phyloP scores from a whole-genome alignment of 2,329 filamentous ascomycete species.

The Rugonectria rugulosa region DNA sequence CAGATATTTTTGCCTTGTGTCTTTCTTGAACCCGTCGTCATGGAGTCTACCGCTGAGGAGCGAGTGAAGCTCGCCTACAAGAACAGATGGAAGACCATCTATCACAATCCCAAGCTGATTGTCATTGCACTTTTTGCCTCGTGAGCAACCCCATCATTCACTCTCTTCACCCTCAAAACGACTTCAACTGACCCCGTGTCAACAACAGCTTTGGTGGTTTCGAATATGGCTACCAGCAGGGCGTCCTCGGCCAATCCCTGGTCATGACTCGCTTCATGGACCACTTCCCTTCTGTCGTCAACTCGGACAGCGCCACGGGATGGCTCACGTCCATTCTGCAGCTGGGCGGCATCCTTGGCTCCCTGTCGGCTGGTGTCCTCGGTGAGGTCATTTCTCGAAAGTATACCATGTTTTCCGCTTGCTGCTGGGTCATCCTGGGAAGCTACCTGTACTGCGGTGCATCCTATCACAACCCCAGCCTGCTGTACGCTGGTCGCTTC shows the following conservation, averaged over 20 bases:
- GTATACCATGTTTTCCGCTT: conserved; percentile 60
- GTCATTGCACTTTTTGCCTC: conserved; percentile 37
- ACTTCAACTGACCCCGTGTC: too few relatives aligned
- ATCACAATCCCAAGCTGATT: conserved; percentile 33
- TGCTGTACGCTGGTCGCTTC: conserved; percentile 58
- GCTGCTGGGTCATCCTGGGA: conserved; percentile 54
- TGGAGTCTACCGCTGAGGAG: conserved; percentile 28
- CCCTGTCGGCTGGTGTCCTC: conserved; percentile 55
- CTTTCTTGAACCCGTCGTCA: conserved; percentile 2
- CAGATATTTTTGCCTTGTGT: not conserved
- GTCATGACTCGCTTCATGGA: conserved; percentile 60
- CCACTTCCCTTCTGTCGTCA: conserved; percentile 57
- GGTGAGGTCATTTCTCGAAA: conserved; percentile 59
- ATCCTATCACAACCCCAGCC: conserved; percentile 44
- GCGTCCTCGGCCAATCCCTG: conserved; percentile 60
- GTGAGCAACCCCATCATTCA: conserved; percentile 11
- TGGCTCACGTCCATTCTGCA: conserved; percentile 62
- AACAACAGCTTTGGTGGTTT: conserved; percentile 33
- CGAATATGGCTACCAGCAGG: conserved; percentile 50
- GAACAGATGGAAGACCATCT: conserved; percentile 34
- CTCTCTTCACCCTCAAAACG: not conserved
- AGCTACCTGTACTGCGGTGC: conserved; percentile 56
- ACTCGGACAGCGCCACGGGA: conserved; percentile 55
- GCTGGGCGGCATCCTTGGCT: conserved; percentile 57
- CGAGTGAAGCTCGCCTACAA: conserved; percentile 33